phyloP scores from a whole-genome alignment of 192 early-diverging fungal genomes.

The Gigaspora rosea region DNA sequence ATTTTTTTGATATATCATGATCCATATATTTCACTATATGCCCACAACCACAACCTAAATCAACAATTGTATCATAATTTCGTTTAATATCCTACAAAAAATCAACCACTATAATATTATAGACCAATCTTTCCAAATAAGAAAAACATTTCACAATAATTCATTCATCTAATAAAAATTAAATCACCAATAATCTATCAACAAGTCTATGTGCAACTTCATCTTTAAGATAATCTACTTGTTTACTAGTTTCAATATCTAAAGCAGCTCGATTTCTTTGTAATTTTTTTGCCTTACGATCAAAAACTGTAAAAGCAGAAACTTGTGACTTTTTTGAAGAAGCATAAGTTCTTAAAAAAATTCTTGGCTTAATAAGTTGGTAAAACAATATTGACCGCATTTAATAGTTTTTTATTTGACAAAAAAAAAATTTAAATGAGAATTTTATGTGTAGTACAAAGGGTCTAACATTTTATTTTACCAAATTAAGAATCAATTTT shows the following conservation, averaged over 20 bases:
- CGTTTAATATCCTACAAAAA: constrained; percentile 83
- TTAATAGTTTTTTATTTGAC: too few species aligned
- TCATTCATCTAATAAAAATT: too few species aligned
- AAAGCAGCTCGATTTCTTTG: constrained; percentile 78
- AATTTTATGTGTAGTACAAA: too few species aligned
- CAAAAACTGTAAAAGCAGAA: constrained; percentile 68
- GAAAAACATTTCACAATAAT: too few species aligned
- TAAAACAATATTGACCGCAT: too few species aligned
- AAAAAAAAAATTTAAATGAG: too few species aligned
- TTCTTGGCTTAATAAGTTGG: too few species aligned
- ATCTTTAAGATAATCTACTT: constrained; percentile 90
- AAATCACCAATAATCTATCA: constrained; percentile 77
- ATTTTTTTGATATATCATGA: constrained; percentile 75
- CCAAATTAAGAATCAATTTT: too few species aligned
- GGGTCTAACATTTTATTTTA: too few species aligned
- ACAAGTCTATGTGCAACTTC: constrained; percentile 86
- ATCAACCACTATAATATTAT: not conserved
- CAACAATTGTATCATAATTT: constrained; percentile 80
- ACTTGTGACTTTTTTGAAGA: not conserved
- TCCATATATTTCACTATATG: constrained; percentile 85
- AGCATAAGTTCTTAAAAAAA: too few species aligned
- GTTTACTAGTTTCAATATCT: constrained; percentile 56
- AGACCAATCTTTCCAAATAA: not conserved
- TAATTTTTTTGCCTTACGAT: constrained; percentile 71
- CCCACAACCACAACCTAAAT: constrained; percentile 86